These are phyloP conservation scores for Suillus ampliporus DNA, from an alignment of 768 basidiomycete species.

Conservation along the genomic window DNA sequence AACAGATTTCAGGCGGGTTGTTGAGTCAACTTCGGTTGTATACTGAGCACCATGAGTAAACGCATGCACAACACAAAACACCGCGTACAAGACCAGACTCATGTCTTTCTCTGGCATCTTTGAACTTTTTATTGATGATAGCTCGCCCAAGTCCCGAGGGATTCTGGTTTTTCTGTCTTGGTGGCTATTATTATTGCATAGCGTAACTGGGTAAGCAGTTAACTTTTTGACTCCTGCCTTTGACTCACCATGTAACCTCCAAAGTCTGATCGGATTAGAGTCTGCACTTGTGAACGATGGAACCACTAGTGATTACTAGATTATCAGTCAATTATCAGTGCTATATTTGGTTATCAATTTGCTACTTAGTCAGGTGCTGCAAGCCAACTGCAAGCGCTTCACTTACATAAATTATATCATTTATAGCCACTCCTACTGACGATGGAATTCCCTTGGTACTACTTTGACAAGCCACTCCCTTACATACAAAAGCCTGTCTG, in stretches of 20 bases:
- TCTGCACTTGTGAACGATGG: neutral
- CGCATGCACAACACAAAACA: slow-evolving; percentile 2
- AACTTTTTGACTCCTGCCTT: neutral
- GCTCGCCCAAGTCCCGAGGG: slow-evolving; percentile 90
- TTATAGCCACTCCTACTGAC: no score
- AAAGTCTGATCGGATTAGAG: neutral
- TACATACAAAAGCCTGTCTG: no score
- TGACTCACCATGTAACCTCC: neutral
- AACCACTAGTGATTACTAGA: neutral
- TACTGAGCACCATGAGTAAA: slow-evolving; percentile 52
- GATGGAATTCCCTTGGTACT: no score
- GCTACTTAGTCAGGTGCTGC: no score
- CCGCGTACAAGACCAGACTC: slow-evolving; percentile 64
- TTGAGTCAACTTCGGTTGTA: slow-evolving; percentile 72
- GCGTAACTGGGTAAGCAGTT: neutral
- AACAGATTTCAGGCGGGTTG: slow-evolving; percentile 81
- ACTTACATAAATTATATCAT: no score
- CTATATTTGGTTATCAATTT: neutral
- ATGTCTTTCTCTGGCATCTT: slow-evolving; percentile 39
- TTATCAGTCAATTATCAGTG: neutral
- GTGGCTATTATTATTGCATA: slow-evolving; percentile 50
- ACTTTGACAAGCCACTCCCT: no score
- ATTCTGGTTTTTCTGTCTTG: slow-evolving; percentile 65
- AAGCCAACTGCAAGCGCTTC: no score
- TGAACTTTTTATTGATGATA: slow-evolving; percentile 87